Conservation (phyloP, 768 basidiomycete genomes). For the Serendipita vermifera region DNA sequence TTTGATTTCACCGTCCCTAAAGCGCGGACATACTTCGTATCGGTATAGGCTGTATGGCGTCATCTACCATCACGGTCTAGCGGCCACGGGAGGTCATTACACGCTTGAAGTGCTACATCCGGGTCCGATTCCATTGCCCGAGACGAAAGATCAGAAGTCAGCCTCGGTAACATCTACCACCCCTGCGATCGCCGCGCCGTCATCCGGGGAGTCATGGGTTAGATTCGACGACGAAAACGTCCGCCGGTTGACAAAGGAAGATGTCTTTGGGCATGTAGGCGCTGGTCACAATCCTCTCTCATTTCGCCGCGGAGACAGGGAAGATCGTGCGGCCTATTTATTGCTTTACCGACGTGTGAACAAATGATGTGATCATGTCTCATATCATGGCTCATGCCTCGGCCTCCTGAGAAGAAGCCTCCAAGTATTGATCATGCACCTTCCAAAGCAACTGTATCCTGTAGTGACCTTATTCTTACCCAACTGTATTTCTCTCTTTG, state of each 20-base stretch:
- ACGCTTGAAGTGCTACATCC: slow-evolving; percentile 82
- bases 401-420: no score
- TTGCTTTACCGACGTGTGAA: slow-evolving; percentile 63
- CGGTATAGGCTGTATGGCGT: slow-evolving; percentile 62
- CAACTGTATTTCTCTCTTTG: no score
- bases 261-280: slow-evolving; percentile 52
- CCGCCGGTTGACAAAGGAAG: slow-evolving; percentile 53
- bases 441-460: no score
- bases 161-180: slow-evolving; percentile 31
- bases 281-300: slow-evolving; percentile 16
- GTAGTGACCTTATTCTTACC: no score
- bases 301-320: slow-evolving; percentile 25
- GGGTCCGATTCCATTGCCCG: neutral
- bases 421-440: no score
- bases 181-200: no score
- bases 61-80: slow-evolving; percentile 85
- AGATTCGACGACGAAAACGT: slow-evolving; percentile 89
- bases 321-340: slow-evolving; percentile 73
- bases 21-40: slow-evolving; percentile 31
- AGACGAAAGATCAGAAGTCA: slow-evolving; percentile 24
- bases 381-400: no score
- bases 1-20: slow-evolving; percentile 41
- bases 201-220: slow-evolving; percentile 79
- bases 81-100: slow-evolving; percentile 89
- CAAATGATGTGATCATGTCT: slow-evolving; percentile 1